These are phyloP conservation scores for Penicillium arizonense DNA, from an alignment of 495 filamentous ascomycete genomes.

Conservation along the genomic window DNA sequence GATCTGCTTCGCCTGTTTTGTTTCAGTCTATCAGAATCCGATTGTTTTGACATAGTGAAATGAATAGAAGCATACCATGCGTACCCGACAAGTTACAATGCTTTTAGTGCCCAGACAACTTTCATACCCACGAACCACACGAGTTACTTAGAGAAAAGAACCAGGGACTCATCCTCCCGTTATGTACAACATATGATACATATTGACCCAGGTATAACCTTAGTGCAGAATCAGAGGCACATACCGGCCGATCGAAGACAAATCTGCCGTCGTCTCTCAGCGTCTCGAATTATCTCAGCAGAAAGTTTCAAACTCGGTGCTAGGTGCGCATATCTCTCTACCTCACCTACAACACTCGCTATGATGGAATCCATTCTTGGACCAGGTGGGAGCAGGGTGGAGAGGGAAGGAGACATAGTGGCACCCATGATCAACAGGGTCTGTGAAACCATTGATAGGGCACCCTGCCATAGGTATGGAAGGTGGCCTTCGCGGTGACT, in stretches of 20 bases:
- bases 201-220: no score
- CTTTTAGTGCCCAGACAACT: neutral
- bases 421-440: constrained; percentile 79
- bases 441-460: constrained; percentile 77
- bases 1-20: neutral
- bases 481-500: constrained; percentile 82
- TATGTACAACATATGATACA: neutral
- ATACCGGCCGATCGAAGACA: constrained; percentile 22
- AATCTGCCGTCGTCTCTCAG: constrained; percentile 63
- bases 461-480: constrained; percentile 85
- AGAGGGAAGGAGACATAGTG: constrained; percentile 74
- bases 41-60: no score
- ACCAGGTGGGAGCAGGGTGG: constrained; percentile 61
- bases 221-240: neutral
- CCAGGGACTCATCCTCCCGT: no score
- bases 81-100: neutral
- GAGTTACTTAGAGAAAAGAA: no score
- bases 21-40: no score
- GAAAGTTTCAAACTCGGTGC: constrained; percentile 71
- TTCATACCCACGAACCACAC: no score
- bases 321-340: constrained; percentile 68
- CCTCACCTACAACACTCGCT: constrained; percentile 68
- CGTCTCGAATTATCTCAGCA: constrained; percentile 76
- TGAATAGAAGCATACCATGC: neutral
- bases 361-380: constrained; percentile 69